A percentile compares a stretch with the other conserved stretches of the same genome.
Evolutionary conservation across 805 yeast species (phyloP).

Genomic region (Lachancea lanzarotensis): DNA sequence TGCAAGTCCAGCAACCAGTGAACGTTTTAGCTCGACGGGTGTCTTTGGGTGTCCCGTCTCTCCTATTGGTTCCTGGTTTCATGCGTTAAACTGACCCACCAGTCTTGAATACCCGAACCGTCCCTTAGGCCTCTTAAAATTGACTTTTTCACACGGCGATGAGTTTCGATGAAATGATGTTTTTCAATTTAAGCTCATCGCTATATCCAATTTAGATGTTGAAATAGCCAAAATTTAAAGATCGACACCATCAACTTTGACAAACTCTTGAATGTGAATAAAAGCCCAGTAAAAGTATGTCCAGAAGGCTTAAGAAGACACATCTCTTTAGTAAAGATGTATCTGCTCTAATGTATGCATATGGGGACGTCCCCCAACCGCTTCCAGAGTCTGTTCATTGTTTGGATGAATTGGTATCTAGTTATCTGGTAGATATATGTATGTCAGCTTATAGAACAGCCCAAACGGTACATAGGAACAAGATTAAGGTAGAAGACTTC

Average conservation of each 20-base stretch:
- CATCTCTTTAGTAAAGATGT: slow-evolving; percentile 45
- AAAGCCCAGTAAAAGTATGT: slow-evolving; percentile 15
- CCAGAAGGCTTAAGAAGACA: slow-evolving; percentile 36
- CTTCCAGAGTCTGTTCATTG: slow-evolving; percentile 57
- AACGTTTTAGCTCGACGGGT: slow-evolving; percentile 56
- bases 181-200: neutral
- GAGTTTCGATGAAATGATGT: neutral
- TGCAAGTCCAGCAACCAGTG: slow-evolving; percentile 85
- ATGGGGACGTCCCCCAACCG: slow-evolving; percentile 67
- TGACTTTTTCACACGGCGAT: neutral
- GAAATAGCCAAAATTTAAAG: neutral
- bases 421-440: slow-evolving; percentile 56
- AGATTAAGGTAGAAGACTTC: slow-evolving; percentile 66
- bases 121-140: neutral
- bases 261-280: neutral
- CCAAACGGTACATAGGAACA: slow-evolving; percentile 46
- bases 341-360: slow-evolving; percentile 58
- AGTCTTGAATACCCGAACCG: no score
- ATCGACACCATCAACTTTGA: neutral
- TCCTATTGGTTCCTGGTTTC: slow-evolving; percentile 13
- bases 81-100: neutral
- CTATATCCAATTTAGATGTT: neutral
- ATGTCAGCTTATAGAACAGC: slow-evolving; percentile 47
- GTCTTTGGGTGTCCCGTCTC: slow-evolving; percentile 14
- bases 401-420: slow-evolving; percentile 60